These are phyloP conservation scores for Acmispon strigosus DNA, from an alignment of 306 rosid genomes.

Conservation along the genomic window DNA sequence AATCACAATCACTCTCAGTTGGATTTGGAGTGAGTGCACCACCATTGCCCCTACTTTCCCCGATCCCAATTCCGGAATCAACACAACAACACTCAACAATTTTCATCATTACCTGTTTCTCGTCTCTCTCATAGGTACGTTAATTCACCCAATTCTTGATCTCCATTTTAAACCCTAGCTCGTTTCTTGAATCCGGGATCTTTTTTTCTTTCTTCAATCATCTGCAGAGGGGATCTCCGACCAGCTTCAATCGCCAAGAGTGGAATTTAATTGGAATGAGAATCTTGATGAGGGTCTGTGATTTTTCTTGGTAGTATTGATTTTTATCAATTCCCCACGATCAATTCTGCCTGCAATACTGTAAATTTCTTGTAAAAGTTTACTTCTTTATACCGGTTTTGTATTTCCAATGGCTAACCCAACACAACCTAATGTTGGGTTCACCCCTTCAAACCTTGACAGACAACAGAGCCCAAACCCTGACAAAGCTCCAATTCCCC, in stretches of 20 bases:
- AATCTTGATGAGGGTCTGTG: slow-evolving; percentile 18
- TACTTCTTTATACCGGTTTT: slow-evolving; percentile 30
- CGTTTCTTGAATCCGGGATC: slow-evolving; percentile 10
- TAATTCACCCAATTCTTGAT: slow-evolving; percentile 5
- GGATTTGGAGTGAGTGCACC: not conserved
- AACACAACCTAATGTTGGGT: slow-evolving; percentile 64
- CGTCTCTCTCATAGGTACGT: slow-evolving; percentile 44
- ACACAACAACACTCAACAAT: slow-evolving; percentile 28
- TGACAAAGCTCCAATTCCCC: slow-evolving; percentile 40
- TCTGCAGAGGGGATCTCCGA: slow-evolving; percentile 14
- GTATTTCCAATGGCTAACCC: slow-evolving; percentile 58
- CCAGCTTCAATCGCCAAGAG: not conserved
- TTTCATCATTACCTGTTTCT: not conserved
- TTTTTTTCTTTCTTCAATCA: not conserved
- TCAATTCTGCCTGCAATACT: slow-evolving; percentile 3
- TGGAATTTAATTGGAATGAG: slow-evolving; percentile 14
- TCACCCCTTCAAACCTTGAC: slow-evolving; percentile 39
- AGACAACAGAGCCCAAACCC: slow-evolving; percentile 35
- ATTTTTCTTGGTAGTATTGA: slow-evolving; percentile 20
- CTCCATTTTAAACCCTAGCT: slow-evolving; percentile 43
- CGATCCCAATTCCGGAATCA: slow-evolving; percentile 4
- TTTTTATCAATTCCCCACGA: not conserved
- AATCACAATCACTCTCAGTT: not conserved
- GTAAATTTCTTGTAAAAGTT: slow-evolving; percentile 24
- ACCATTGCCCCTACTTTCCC: not conserved